A percentile compares a stretch with the other conserved stretches of the same genome.
Evolutionary conservation across 371 early-diverging fungal genomes (phyloP).

Genomic region (Amoeboaphelidium occidentale): DNA sequence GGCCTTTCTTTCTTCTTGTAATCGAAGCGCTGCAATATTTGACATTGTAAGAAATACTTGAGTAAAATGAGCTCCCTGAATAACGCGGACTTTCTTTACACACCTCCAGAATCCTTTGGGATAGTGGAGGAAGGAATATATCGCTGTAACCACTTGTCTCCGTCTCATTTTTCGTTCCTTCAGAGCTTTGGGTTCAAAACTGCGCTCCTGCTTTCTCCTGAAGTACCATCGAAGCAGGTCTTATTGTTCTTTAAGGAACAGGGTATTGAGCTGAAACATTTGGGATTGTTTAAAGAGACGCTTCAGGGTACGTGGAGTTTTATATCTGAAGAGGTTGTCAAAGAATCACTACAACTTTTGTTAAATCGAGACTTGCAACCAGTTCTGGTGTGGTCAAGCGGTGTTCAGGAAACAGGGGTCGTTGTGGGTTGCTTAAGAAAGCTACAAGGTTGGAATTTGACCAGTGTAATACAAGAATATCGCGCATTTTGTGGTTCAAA

Average conservation of each 20-base stretch:
- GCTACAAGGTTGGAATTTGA: slow-evolving; percentile 84
- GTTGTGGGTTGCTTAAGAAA: slow-evolving; percentile 79
- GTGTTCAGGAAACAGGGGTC: slow-evolving; percentile 47
- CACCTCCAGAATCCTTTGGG: slow-evolving; percentile 78
- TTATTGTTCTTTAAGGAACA: slow-evolving; percentile 54
- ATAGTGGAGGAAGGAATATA: slow-evolving; percentile 68
- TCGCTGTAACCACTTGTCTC: slow-evolving; percentile 45
- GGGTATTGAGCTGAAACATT: slow-evolving; percentile 34
- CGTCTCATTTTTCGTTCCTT: slow-evolving; percentile 39
- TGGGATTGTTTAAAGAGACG: slow-evolving; percentile 8
- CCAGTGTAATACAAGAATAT: slow-evolving; percentile 24
- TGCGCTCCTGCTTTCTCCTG: slow-evolving; percentile 59
- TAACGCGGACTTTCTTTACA: no score
- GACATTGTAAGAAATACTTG: no score
- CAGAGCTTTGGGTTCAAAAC: slow-evolving; percentile 49
- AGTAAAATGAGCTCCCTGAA: no score
- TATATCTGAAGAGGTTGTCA: not conserved
- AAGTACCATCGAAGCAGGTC: slow-evolving; percentile 46
- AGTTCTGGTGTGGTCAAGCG: not conserved
- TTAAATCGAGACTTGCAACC: not conserved
- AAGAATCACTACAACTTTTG: not conserved
- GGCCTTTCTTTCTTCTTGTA: not conserved
- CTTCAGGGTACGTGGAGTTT: not conserved
- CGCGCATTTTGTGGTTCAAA: slow-evolving; percentile 68
- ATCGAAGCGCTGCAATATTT: not conserved